These are phyloP conservation scores for Arachis stenosperma DNA, from an alignment of 306 rosid species.

Conservation along the genomic window DNA sequence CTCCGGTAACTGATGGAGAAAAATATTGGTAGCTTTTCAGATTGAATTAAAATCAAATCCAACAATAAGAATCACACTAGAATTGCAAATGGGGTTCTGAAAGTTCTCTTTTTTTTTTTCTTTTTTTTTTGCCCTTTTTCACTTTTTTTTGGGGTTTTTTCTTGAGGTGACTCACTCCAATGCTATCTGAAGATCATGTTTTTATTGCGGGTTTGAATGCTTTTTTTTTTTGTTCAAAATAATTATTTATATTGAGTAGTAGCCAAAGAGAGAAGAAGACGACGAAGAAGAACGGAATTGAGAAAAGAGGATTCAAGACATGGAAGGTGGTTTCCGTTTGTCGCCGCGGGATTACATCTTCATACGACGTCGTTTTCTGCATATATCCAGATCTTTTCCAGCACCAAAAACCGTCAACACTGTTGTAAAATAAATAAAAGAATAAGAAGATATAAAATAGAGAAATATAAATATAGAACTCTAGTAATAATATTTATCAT, in stretches of 20 bases:
- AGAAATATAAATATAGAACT: too few relatives aligned
- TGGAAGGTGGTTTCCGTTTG: not conserved
- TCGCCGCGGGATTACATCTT: not conserved
- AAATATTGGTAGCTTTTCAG: constrained; percentile 15
- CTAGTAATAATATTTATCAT: too few relatives aligned
- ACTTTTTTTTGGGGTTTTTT: not conserved
- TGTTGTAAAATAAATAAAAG: too few relatives aligned
- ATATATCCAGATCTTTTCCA: too few relatives aligned
- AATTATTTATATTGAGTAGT: not conserved
- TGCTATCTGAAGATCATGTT: constrained; percentile 33
- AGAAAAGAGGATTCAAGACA: too few relatives aligned
- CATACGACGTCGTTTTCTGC: constrained; percentile 12
- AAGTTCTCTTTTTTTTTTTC: constrained; percentile 26
- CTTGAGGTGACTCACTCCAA: not conserved
- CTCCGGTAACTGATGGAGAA: not conserved
- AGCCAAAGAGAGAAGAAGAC: not conserved
- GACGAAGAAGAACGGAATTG: not conserved
- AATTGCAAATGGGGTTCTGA: constrained; percentile 9
- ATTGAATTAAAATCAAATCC: not conserved
- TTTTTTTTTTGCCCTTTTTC: not conserved
- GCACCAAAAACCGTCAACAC: too few relatives aligned
- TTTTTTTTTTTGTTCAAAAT: not conserved
- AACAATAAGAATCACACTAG: not conserved
- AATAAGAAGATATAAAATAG: too few relatives aligned
- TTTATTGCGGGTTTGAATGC: not conserved